Evolutionary conservation across 2,329 filamentous ascomycete genomes (phyloP).

Genomic region (Fusarium sp.): DNA sequence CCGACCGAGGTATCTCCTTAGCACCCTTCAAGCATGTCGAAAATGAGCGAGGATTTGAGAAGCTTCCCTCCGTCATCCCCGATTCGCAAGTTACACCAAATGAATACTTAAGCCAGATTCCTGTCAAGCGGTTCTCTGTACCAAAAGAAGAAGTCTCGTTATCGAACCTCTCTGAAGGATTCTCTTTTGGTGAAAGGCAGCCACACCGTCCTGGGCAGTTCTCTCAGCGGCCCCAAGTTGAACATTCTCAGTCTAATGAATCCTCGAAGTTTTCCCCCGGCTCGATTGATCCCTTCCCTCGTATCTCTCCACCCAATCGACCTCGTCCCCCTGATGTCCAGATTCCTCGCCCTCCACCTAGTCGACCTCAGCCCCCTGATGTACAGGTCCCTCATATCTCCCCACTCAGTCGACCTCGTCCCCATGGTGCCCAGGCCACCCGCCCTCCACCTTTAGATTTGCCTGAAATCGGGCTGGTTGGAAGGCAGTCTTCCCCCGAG

Average conservation of each 20-base stretch:
- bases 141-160: slow-evolving; percentile 38
- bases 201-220: slow-evolving; percentile 41
- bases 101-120: not conserved
- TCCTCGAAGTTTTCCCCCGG: not conserved
- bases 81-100: slow-evolving; percentile 20
- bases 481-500: not conserved
- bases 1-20: slow-evolving; percentile 7
- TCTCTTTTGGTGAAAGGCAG: slow-evolving; percentile 35
- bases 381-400: not conserved
- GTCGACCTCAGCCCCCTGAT: not conserved
- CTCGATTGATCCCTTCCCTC: not conserved
- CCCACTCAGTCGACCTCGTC: not conserved
- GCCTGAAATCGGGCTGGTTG: slow-evolving; percentile 28
- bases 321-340: not conserved
- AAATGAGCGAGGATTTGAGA: slow-evolving; percentile 24
- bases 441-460: slow-evolving; percentile 26
- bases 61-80: slow-evolving; percentile 9
- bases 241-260: not conserved
- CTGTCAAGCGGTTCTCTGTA: slow-evolving; percentile 23
- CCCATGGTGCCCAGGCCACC: not conserved
- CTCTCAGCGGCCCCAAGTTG: slow-evolving; percentile 28
- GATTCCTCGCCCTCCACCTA: not conserved
- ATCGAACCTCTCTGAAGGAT: slow-evolving; percentile 37
- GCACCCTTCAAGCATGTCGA: slow-evolving; percentile 6
- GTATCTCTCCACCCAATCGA: not conserved